Percentiles rank a stretch among this genome's conserved stretches.
Evolutionary conservation across 179 eudicot genomes (phyloP).

Genomic region (Silene coronaria): DNA sequence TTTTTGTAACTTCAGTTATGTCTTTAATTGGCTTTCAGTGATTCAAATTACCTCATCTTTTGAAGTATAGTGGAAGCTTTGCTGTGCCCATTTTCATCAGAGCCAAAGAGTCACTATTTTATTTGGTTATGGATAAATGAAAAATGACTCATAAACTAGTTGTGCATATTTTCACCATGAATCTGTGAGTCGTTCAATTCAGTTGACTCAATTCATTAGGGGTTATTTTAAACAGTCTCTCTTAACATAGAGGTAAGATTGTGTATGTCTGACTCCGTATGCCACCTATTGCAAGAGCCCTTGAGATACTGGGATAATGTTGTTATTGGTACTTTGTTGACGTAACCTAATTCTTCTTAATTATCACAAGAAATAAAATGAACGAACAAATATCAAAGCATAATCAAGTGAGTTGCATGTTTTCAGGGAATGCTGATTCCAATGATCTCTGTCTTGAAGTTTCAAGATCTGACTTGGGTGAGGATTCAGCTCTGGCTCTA

Average conservation of each 20-base stretch:
- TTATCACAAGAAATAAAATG: not conserved
- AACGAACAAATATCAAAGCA: not conserved
- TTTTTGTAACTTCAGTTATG: not conserved
- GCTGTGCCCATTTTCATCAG: not conserved
- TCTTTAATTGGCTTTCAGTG: not conserved
- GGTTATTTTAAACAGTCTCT: no score
- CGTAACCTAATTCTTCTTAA: not conserved
- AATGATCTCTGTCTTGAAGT: not conserved
- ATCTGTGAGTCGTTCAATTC: no score
- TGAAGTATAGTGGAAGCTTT: not conserved
- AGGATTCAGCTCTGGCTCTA: not conserved
- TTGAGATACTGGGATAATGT: not conserved
- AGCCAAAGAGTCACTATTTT: no score
- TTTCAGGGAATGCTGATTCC: conserved; percentile 4
- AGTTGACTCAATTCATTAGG: no score
- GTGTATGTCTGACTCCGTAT: no score
- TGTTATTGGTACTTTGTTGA: not conserved
- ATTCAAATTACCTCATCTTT: not conserved
- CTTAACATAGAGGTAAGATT: no score
- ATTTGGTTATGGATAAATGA: no score
- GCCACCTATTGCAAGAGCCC: not conserved
- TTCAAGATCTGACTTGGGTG: not conserved
- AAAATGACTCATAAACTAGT: no score
- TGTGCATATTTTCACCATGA: no score
- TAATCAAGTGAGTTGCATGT: not conserved